Percentiles rank a stretch among this genome's conserved stretches.
These are phyloP conservation scores for Puccinia coronata DNA, from an alignment of 1,284 basidiomycete genomes.

Conservation along the genomic window DNA sequence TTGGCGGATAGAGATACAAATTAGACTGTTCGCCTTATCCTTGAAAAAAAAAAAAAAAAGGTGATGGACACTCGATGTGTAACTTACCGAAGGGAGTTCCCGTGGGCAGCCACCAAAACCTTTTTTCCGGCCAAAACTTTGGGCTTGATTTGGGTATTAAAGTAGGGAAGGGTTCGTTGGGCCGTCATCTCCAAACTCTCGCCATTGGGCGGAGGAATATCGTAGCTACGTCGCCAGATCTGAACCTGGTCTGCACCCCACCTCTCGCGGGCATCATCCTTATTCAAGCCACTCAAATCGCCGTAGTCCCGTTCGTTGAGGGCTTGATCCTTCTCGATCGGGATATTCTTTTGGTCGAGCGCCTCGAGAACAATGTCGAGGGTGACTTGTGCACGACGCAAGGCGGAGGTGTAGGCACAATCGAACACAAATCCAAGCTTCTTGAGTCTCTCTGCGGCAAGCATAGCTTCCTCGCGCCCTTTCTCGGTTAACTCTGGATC, in stretches of 20 bases:
- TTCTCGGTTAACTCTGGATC: conserved; percentile 50
- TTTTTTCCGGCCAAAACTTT: conserved; percentile 60
- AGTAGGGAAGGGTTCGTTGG: conserved; percentile 60
- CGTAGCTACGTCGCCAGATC: conserved; percentile 59
- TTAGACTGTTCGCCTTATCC: neutral
- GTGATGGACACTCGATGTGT: neutral
- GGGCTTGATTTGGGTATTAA: conserved; percentile 60
- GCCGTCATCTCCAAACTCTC: conserved; percentile 61
- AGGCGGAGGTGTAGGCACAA: conserved; percentile 61
- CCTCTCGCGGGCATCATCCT: conserved; percentile 59
- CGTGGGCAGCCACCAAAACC: conserved; percentile 61
- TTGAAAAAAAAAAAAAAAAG: too few species aligned
- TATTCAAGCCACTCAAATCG: conserved; percentile 50
- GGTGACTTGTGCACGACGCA: conserved; percentile 61
- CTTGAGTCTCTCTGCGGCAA: conserved; percentile 55
- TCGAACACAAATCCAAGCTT: conserved; percentile 55
- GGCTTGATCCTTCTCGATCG: conserved; percentile 59
- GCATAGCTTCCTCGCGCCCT: conserved; percentile 54
- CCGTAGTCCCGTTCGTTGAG: conserved; percentile 61
- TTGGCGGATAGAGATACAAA: conserved; percentile 32
- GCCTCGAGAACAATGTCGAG: conserved; percentile 60
- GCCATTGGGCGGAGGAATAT: conserved; percentile 61
- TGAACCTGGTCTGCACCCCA: conserved; percentile 62
- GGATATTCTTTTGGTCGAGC: conserved; percentile 59
- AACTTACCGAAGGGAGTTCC: conserved; percentile 58